Evolutionary conservation across 345 rosid genomes (phyloP), one percentile per base, ranked within the genome.

Genomic region (Salix suchowensis): DNA sequence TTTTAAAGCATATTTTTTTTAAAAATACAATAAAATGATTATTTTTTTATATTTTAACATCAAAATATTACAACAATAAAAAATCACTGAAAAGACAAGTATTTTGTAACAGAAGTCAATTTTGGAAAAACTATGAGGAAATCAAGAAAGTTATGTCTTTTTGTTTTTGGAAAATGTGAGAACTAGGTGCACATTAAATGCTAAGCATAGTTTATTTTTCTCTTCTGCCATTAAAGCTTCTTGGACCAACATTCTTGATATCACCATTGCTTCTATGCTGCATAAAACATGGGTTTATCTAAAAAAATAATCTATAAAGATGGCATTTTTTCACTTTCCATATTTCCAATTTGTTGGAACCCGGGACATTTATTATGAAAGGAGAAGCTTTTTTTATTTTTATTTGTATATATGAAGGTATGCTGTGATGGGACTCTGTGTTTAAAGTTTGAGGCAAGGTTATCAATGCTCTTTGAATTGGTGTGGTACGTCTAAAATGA

Each of bases 231-330:
- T 52, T 52, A 18, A 12, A 67, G 42, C 15, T 74, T 1, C 16
- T 24, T 71, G 67, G 83, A 81, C 83, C 86, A 66, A 86, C 88
- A 83, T 86, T 68, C 86, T 83, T 81, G 82, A 79, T 78, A 72
- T 55, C 39, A 69, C 73, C 77, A 42, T 65, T 70, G 19, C 48
- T 73, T 34, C 32, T 10, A 26, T 26, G 34, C 13, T 1, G 34
- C 66, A 23, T 6, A n/a, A 52, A 52, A 52, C 58, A 52, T 14
- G 58, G 58, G 23, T 52, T 13, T 71, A 69, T 23, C 76, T 13
- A 58, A 66, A 26, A 66, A 61, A 26, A 48, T 78, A 81, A 76
- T 42, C 61, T 74, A 76, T 72, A 79, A 26, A 77, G 65, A 9
- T 5, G 3, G 74, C 76, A 73, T 72, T n/a, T 32, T 28, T 15